Evolutionary conservation across 768 basidiomycete genomes (phyloP), one percentile per base, ranked within the genome.

Genomic region (Termitomyces heimii): DNA sequence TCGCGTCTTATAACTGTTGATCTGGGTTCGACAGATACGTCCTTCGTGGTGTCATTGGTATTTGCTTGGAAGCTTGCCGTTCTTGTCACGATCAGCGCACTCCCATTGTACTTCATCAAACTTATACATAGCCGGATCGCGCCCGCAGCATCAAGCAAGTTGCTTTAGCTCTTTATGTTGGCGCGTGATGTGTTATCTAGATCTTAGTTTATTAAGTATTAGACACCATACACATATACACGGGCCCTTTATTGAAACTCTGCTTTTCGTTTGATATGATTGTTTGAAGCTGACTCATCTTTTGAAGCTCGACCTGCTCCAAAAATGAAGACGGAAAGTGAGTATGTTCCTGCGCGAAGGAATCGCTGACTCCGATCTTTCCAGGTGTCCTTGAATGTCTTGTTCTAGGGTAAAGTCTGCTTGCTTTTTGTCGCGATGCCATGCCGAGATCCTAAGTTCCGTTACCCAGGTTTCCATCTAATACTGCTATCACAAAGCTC

Each of bases 11-110:
- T 52, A 31, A 57, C 57, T 28, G 64, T 62, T 53, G 53, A 55
- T 39, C 7, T 28, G 35, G 18, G 39, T 32, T 53, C 26, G 37
- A 4, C 65, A 98, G 96, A 99, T 73, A 84, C 97, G 46, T 80
- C 89, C 0, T 98, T 98, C 67, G 95, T 98, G 39, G 77, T 96
- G 5, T 92, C 96, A 5, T 67, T 84, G 34, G 82, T 84, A 24
- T 99, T 98, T 73, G 84, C 86, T 22, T 95, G 92, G 92, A 98
- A 98, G 73, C 91, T 97, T 13, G 89, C 89, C 0, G 84, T 96
- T 47, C 97, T 98, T 66, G 94, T 99, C 3, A 93, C 89, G 7
- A 82, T 99, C 72, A 96, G 94, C 63, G 89, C 94, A 7, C 76
- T 96, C 60, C 97, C 97, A 6, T 73, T 99, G 43, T 97, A 89